phyloP scores from a whole-genome alignment of 805 yeast genomes.

The Ogataea ramenticola region DNA sequence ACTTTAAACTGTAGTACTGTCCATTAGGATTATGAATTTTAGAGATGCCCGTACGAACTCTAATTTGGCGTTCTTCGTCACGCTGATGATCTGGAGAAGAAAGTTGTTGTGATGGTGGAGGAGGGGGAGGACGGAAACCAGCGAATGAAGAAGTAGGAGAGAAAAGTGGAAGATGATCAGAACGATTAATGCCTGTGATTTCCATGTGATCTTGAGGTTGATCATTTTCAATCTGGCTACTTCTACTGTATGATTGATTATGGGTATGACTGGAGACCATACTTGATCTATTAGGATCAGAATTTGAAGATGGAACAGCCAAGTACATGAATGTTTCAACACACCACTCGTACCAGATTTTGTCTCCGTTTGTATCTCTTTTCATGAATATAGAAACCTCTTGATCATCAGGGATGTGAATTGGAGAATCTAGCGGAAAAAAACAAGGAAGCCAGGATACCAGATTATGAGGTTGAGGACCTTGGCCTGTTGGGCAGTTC shows the following conservation, averaged over 20 bases:
- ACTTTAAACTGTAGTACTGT: constrained; percentile 16
- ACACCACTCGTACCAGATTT: constrained; percentile 67
- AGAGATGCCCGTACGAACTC: constrained; percentile 34
- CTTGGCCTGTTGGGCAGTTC: constrained; percentile 32
- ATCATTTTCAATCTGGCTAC: no score
- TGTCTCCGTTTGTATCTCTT: constrained; percentile 33
- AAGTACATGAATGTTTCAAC: constrained; percentile 42
- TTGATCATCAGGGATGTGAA: constrained; percentile 44
- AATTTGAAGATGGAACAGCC: constrained; percentile 9
- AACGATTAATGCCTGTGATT: no score
- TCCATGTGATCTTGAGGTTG: no score
- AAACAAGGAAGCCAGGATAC: constrained; percentile 65
- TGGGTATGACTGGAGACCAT: neutral
- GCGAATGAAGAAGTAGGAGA: no score
- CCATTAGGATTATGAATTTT: constrained; percentile 36
- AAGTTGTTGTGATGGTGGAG: no score
- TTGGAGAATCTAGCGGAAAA: constrained; percentile 53
- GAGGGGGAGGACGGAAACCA: no score
- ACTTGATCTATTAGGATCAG: neutral
- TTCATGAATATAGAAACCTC: constrained; percentile 47
- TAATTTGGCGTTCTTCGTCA: constrained; percentile 32
- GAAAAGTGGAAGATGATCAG: no score
- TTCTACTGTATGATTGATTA: neutral
- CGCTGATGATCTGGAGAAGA: no score
- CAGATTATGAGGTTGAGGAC: constrained; percentile 34